Conservation (phyloP, 2,329 filamentous ascomycete species). For the Cytospora piceae region DNA sequence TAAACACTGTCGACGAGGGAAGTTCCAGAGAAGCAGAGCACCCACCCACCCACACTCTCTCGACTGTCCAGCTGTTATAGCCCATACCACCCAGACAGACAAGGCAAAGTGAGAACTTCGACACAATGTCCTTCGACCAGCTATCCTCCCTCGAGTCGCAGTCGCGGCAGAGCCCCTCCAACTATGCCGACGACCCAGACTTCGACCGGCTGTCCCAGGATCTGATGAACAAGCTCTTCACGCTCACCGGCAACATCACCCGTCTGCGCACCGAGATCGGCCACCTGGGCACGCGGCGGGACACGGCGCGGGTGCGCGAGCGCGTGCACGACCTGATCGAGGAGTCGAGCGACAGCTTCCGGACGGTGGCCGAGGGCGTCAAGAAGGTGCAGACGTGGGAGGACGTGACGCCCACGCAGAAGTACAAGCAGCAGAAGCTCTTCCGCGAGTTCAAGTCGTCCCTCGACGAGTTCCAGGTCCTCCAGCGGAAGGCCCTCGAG, state of each 20-base stretch:
- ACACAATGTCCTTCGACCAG: constrained; percentile 86
- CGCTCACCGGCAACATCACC: constrained; percentile 84
- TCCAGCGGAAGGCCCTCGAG: constrained; percentile 89
- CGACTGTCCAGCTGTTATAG: neutral
- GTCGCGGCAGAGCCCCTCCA: constrained; percentile 50
- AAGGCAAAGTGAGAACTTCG: neutral
- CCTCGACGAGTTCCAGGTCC: constrained; percentile 85
- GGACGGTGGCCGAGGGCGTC: constrained; percentile 88
- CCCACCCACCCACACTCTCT: neutral
- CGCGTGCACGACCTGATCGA: constrained; percentile 86
- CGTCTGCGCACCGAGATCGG: constrained; percentile 83
- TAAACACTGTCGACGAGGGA: constrained; percentile 1
- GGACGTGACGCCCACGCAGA: constrained; percentile 86
- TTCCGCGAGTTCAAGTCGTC: constrained; percentile 90
- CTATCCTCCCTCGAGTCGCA: constrained; percentile 81
- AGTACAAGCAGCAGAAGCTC: constrained; percentile 94
- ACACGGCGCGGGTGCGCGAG: constrained; percentile 89
- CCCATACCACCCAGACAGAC: neutral
- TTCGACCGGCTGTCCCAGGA: constrained; percentile 83
- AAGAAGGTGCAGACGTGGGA: constrained; percentile 91
- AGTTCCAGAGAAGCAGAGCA: neutral
- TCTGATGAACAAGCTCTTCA: constrained; percentile 87
- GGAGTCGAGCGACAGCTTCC: constrained; percentile 84
- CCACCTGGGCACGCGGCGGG: constrained; percentile 84
- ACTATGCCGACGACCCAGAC: constrained; percentile 89